Evolutionary conservation across 805 yeast genomes (phyloP).

Genomic region (Saccharomycopsis lassenensis): DNA sequence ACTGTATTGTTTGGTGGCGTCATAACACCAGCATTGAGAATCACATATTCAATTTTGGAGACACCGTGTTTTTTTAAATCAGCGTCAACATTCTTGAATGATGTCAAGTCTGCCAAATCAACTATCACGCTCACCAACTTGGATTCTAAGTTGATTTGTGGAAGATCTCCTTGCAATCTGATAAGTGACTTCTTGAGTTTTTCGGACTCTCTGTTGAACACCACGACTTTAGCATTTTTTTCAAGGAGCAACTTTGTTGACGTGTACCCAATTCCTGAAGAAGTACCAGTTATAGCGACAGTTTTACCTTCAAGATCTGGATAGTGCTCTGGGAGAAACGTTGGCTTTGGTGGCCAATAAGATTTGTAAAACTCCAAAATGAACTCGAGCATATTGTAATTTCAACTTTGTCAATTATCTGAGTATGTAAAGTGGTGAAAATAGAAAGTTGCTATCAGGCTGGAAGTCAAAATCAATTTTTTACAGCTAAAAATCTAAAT

Average conservation of each 20-base stretch:
- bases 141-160: constrained; percentile 22
- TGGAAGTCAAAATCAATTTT: too few species aligned
- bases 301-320: constrained; percentile 29
- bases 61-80: constrained; percentile 15
- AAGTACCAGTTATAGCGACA: constrained; percentile 32
- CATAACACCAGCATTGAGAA: constrained; percentile 31
- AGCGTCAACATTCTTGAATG: constrained; percentile 25
- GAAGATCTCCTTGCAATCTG: constrained; percentile 20
- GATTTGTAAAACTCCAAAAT: not conserved
- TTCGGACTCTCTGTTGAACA: constrained; percentile 26
- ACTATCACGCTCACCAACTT: constrained; percentile 22
- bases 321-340: constrained; percentile 24
- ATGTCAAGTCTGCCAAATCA: constrained; percentile 31
- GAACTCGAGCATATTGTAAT: constrained; percentile 25
- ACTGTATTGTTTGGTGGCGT: constrained; percentile 21
- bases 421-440: too few species aligned
- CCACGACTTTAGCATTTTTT: constrained; percentile 20
- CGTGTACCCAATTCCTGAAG: constrained; percentile 25
- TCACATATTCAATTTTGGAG: constrained; percentile 23
- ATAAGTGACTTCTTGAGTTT: constrained; percentile 27
- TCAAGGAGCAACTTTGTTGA: not conserved
- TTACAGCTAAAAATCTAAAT: too few species aligned
- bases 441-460: too few species aligned
- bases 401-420: constrained; percentile 35
- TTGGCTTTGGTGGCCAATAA: constrained; percentile 19